Percentiles rank a stretch among this genome's conserved stretches.
These are phyloP conservation scores for Fusarium avenaceum DNA, from an alignment of 2,329 filamentous ascomycete genomes.

Conservation along the genomic window DNA sequence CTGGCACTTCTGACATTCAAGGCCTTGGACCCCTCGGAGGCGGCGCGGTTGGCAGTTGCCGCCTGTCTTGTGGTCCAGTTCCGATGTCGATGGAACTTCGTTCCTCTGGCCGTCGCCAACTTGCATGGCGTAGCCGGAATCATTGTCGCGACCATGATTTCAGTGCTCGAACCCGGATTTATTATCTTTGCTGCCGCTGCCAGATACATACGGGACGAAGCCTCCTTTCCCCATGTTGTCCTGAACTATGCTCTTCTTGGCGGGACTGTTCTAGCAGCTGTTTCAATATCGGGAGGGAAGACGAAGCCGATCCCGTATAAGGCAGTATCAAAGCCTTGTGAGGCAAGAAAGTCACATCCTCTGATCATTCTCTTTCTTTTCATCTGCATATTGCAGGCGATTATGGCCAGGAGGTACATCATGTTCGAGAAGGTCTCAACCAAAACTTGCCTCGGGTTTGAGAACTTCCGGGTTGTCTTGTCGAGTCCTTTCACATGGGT, in stretches of 20 bases:
- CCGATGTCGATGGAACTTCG: constrained; percentile 4
- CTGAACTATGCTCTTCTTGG: constrained; percentile 27
- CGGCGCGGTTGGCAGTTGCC: constrained; percentile 32
- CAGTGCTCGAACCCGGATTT: constrained; percentile 8
- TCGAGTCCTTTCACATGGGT: constrained; percentile 38
- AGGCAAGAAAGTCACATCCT: constrained; percentile 8
- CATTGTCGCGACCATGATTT: constrained; percentile 11
- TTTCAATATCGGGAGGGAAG: constrained; percentile 1
- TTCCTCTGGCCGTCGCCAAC: neutral
- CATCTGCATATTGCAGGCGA: constrained; percentile 22
- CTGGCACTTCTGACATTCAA: constrained; percentile 4
- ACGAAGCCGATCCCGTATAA: neutral
- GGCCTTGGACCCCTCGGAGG: constrained; percentile 20
- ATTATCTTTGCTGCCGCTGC: constrained; percentile 8
- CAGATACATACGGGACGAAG: constrained; percentile 5
- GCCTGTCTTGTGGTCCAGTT: constrained; percentile 34
- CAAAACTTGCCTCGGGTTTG: constrained; percentile 34
- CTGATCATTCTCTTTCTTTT: constrained; percentile 17
- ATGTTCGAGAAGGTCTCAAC: constrained; percentile 12
- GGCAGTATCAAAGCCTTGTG: constrained; percentile 1
- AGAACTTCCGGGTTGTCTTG: constrained; percentile 37
- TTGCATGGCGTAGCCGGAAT: neutral
- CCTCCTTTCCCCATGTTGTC: neutral
- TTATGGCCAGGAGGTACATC: constrained; percentile 27
- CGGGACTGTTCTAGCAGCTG: constrained; percentile 10